A percentile compares a stretch with the other conserved stretches of the same genome.
Conservation (phyloP, 1,139 yeast species). For the Yueomyces sp. region DNA sequence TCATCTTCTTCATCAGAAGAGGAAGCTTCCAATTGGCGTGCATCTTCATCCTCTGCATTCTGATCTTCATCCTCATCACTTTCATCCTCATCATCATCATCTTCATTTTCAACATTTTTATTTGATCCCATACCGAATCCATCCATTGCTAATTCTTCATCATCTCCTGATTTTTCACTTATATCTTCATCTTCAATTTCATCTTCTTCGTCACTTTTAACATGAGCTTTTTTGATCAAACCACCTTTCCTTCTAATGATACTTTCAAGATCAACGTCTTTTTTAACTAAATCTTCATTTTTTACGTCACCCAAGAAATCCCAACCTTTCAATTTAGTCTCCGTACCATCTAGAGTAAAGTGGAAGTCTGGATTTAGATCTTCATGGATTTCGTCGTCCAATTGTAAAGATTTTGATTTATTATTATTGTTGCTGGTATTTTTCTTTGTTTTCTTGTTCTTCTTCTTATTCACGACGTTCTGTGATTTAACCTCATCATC, state of each 20-base stretch:
- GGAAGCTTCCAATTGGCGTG: constrained; percentile 14
- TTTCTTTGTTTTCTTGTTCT: constrained; percentile 9
- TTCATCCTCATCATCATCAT: constrained; percentile 16
- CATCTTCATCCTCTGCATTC: constrained; percentile 17
- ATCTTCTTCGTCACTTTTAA: constrained; percentile 27
- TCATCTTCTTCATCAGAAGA: constrained; percentile 26
- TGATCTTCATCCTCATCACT: constrained; percentile 24
- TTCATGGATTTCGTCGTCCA: constrained; percentile 27
- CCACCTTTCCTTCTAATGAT: constrained; percentile 79
- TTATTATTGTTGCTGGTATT: constrained; percentile 23
- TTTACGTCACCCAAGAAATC: constrained; percentile 50
- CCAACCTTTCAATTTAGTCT: constrained; percentile 61
- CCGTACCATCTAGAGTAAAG: constrained; percentile 47
- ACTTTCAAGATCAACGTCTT: constrained; percentile 75
- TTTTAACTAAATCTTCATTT: constrained; percentile 25
- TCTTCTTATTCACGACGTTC: constrained; percentile 4
- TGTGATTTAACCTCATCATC: constrained; percentile 17
- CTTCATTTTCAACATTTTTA: constrained; percentile 23
- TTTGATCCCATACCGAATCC: constrained; percentile 62
- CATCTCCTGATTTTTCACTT: constrained; percentile 29
- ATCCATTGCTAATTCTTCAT: constrained; percentile 51
- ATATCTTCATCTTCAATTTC: constrained; percentile 28
- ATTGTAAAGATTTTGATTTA: constrained; percentile 16
- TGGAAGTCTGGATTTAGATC: constrained; percentile 65
- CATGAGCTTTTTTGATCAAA: constrained; percentile 41